Conservation (phyloP, 2,329 filamentous ascomycete genomes). For the Albophoma yamanashiensis region DNA sequence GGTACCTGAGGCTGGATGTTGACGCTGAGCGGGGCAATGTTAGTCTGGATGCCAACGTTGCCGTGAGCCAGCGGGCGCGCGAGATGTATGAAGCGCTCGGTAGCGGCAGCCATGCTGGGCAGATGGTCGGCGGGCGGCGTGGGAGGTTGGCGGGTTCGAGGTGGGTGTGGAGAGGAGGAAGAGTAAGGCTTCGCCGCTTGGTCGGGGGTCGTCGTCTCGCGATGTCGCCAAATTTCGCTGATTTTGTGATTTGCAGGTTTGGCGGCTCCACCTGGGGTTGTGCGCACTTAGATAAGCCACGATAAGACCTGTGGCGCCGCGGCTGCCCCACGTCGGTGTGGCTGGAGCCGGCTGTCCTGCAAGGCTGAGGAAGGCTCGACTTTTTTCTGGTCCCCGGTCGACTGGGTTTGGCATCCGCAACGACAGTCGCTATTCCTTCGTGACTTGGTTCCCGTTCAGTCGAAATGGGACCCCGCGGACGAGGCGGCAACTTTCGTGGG, state of each 20-base stretch:
- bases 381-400: constrained; percentile 3
- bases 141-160: constrained; percentile 7
- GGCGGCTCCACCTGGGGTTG: constrained; percentile 34
- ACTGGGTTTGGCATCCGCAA: not conserved
- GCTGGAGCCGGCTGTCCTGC: constrained; percentile 18
- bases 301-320: constrained; percentile 26
- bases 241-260: constrained; percentile 32
- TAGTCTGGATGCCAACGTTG: constrained; percentile 66
- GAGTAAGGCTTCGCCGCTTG: constrained; percentile 14
- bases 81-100: constrained; percentile 87
- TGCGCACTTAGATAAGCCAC: constrained; percentile 43
- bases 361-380: constrained; percentile 16
- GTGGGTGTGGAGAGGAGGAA: constrained; percentile 6
- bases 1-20: constrained; percentile 90
- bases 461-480: constrained; percentile 24
- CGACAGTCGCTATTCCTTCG: not conserved
- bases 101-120: constrained; percentile 67
- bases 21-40: constrained; percentile 84
- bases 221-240: constrained; percentile 27
- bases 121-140: constrained; percentile 14
- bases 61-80: constrained; percentile 83
- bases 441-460: not conserved
- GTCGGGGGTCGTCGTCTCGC: constrained; percentile 16
- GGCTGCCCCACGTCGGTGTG: constrained; percentile 20
- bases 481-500: constrained; percentile 21